Percentiles rank a stretch among this genome's conserved stretches.
phyloP scores from a whole-genome alignment of 1,284 basidiomycete species.

The Boletus semigastroideus region DNA sequence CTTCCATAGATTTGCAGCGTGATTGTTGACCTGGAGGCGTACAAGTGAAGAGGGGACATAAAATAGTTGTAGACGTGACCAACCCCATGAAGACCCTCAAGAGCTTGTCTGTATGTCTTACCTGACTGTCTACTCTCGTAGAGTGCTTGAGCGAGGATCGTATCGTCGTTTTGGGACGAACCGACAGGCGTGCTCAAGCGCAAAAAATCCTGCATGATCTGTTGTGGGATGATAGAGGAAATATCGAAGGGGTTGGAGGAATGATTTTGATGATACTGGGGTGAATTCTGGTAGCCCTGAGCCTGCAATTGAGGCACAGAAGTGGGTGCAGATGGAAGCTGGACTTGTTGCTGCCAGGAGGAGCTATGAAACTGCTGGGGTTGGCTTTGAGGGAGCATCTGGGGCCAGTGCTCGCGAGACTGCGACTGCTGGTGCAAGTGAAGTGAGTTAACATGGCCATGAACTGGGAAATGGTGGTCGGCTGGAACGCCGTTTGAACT shows the following conservation, averaged over 20 bases:
- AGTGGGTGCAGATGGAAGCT: slow-evolving; percentile 11
- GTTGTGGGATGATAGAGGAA: slow-evolving; percentile 42
- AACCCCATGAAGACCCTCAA: slow-evolving; percentile 45
- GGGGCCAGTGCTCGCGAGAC: slow-evolving; percentile 22
- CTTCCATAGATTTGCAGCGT: slow-evolving; percentile 56
- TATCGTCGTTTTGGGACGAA: slow-evolving; percentile 48
- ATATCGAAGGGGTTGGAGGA: slow-evolving; percentile 20
- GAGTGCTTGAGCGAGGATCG: slow-evolving; percentile 48
- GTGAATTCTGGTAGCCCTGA: slow-evolving; percentile 20
- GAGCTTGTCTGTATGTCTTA: slow-evolving; percentile 41
- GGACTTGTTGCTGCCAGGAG: slow-evolving; percentile 26
- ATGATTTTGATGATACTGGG: slow-evolving; percentile 24
- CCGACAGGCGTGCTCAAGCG: slow-evolving; percentile 56
- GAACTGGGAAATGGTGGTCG: slow-evolving; percentile 16
- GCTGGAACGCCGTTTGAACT: slow-evolving; percentile 15
- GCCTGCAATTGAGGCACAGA: slow-evolving; percentile 18
- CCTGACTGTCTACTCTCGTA: slow-evolving; percentile 34
- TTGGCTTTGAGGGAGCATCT: slow-evolving; percentile 23
- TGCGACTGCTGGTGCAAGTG: slow-evolving; percentile 19
- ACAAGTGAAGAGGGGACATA: slow-evolving; percentile 3
- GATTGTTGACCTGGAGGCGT: slow-evolving; percentile 43
- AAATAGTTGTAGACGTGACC: slow-evolving; percentile 12
- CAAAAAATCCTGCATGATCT: slow-evolving; percentile 53
- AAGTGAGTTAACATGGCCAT: slow-evolving; percentile 7
- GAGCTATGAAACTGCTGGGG: slow-evolving; percentile 22